Evolutionary conservation across 179 eudicot species (phyloP).

Genomic region (Silene coronaria): DNA sequence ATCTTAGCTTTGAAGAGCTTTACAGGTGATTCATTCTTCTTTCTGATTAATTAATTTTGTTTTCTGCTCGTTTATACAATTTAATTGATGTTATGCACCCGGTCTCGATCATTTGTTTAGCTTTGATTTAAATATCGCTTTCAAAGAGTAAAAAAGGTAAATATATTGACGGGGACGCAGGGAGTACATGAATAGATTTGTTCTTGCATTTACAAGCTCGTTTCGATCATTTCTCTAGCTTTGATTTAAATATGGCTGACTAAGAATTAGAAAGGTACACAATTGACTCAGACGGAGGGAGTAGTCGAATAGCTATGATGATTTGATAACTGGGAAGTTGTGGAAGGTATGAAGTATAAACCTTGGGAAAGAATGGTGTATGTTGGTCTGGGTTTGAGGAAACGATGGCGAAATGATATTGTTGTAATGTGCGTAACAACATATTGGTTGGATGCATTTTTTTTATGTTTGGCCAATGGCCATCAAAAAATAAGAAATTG

Average conservation of each 20-base stretch:
- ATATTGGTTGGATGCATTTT: neutral
- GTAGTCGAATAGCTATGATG: neutral
- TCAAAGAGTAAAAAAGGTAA: too few relatives aligned
- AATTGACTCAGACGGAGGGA: neutral
- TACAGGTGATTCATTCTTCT: constrained; percentile 26
- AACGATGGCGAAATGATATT: neutral
- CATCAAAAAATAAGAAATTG: neutral
- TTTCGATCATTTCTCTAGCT: neutral
- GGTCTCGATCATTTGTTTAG: neutral
- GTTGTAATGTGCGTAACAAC: neutral
- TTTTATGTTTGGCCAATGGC: neutral
- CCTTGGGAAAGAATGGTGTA: neutral
- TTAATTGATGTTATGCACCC: neutral
- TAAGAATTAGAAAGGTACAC: too few relatives aligned
- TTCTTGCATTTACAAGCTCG: too few relatives aligned
- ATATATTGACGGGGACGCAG: too few relatives aligned
- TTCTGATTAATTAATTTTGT: neutral
- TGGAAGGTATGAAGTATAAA: neutral
- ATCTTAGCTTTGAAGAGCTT: constrained; percentile 49
- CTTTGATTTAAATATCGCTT: neutral
- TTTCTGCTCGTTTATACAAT: neutral
- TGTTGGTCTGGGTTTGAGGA: neutral
- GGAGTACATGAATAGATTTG: neutral
- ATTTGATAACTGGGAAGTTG: neutral
- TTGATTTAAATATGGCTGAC: neutral